These are phyloP conservation scores for Yamadazyma triangularis DNA, from an alignment of 1,139 yeast genomes.

Conservation along the genomic window DNA sequence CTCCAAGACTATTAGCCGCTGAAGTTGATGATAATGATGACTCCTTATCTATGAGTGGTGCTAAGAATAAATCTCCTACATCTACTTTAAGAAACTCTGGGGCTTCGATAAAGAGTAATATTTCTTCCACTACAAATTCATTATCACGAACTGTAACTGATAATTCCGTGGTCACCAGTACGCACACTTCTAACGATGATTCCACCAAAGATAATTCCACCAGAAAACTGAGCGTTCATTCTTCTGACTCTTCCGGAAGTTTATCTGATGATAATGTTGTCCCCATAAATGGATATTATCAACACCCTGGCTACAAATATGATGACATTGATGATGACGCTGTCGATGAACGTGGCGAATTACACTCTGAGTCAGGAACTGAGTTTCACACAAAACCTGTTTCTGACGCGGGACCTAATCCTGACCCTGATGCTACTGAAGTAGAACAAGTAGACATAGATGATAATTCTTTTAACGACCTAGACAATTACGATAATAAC, in stretches of 20 bases:
- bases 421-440: background rate
- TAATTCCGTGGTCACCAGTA: slow-evolving; percentile 17
- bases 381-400: background rate
- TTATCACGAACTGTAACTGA: slow-evolving; percentile 29
- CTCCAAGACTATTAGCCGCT: slow-evolving; percentile 70
- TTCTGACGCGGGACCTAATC: background rate
- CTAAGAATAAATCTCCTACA: slow-evolving; percentile 2
- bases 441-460: background rate
- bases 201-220: slow-evolving; percentile 4
- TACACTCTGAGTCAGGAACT: too few relatives aligned
- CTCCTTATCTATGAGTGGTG: slow-evolving; percentile 3
- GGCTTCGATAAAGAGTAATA: slow-evolving; percentile 10
- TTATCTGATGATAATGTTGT: slow-evolving; percentile 17
- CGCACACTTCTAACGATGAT: slow-evolving; percentile 16
- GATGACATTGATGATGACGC: slow-evolving; percentile 17
- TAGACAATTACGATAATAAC: slow-evolving; percentile 2
- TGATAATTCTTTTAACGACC: background rate
- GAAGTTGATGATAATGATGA: slow-evolving; percentile 69
- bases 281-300: slow-evolving; percentile 32
- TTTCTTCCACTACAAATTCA: slow-evolving; percentile 17
- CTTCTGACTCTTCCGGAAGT: slow-evolving; percentile 16
- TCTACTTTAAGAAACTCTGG: slow-evolving; percentile 11
- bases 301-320: slow-evolving; percentile 38
- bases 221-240: slow-evolving; percentile 3
- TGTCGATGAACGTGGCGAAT: slow-evolving; percentile 13